Evolutionary conservation across 2,329 filamentous ascomycete genomes (phyloP).

Genomic region (Claviceps sp.): DNA sequence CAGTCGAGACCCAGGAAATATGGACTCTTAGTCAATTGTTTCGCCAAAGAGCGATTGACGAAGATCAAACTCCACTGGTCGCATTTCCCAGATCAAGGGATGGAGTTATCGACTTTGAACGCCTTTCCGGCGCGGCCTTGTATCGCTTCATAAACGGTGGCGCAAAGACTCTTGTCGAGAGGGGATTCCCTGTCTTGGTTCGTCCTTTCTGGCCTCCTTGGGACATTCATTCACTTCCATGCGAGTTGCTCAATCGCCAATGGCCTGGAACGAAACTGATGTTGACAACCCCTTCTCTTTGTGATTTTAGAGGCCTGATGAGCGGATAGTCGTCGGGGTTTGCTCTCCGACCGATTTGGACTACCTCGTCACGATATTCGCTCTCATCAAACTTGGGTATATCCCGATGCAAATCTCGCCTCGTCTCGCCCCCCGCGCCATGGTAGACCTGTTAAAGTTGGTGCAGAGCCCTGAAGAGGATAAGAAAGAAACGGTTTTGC

Average conservation of each 20-base stretch:
- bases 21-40: background rate
- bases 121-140: background rate
- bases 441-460: background rate
- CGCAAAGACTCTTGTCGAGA: background rate
- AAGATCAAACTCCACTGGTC: background rate
- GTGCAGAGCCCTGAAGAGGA: background rate
- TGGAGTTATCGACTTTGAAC: background rate
- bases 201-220: background rate
- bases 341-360: slow-evolving; percentile 49
- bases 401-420: background rate
- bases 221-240: background rate
- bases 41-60: background rate
- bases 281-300: background rate
- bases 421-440: background rate
- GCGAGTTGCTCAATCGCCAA: too few species aligned
- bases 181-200: background rate
- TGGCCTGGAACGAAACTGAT: too few species aligned
- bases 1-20: background rate
- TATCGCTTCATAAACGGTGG: background rate
- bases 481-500: background rate
- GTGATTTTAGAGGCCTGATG: background rate
- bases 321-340: background rate
- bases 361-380: slow-evolving; percentile 1
- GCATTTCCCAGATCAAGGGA: background rate
- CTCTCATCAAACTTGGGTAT: background rate